phyloP scores from a whole-genome alignment of 805 yeast genomes.

The Saturnispora silvae region DNA sequence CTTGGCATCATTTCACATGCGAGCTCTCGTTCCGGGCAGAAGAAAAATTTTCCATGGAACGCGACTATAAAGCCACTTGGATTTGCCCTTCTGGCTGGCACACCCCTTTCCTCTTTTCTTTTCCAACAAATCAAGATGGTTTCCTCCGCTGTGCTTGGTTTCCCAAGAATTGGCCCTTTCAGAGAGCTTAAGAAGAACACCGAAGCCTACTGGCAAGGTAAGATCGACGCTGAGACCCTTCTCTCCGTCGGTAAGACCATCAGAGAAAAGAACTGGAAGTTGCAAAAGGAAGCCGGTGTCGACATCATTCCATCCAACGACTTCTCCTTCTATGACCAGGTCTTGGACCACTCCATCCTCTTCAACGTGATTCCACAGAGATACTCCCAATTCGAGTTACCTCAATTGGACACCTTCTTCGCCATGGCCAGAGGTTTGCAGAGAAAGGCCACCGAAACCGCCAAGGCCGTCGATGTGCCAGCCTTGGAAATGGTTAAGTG shows the following conservation, averaged over 20 bases:
- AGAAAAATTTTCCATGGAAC: no score
- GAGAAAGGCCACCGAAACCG: slow-evolving; percentile 81
- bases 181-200: slow-evolving; percentile 99
- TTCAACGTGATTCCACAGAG: slow-evolving; percentile 96
- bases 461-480: slow-evolving; percentile 92
- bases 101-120: no score
- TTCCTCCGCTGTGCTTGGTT: slow-evolving; percentile 94
- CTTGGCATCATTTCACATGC: slow-evolving; percentile 27
- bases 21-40: no score
- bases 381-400: slow-evolving; percentile 83
- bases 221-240: slow-evolving; percentile 77
- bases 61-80: no score
- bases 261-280: slow-evolving; percentile 95
- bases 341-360: slow-evolving; percentile 80
- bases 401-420: slow-evolving; percentile 83
- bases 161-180: slow-evolving; percentile 99
- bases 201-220: slow-evolving; percentile 98
- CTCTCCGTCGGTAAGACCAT: slow-evolving; percentile 89
- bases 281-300: slow-evolving; percentile 94
- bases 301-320: slow-evolving; percentile 96
- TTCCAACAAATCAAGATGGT: no score
- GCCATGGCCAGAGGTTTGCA: slow-evolving; percentile 99
- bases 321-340: slow-evolving; percentile 97
- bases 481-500: slow-evolving; percentile 99
- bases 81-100: no score